These are phyloP conservation scores for Ophiocordyceps camponoti-floridani DNA, from an alignment of 2,329 filamentous ascomycete species.

Conservation along the genomic window DNA sequence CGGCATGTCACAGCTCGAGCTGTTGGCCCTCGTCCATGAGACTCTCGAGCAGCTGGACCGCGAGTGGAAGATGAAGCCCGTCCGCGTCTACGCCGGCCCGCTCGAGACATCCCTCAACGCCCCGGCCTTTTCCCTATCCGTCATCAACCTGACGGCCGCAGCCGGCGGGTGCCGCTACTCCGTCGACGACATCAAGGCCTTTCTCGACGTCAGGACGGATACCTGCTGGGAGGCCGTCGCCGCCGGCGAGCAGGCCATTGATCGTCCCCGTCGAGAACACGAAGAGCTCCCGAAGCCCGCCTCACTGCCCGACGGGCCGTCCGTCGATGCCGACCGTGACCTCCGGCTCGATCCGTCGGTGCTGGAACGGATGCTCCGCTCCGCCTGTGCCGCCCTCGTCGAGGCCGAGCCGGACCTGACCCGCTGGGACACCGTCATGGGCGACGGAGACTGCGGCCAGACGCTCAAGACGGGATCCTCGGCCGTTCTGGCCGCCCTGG, in stretches of 20 bases:
- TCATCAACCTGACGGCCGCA: conserved; percentile 39
- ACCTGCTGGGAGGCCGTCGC: conserved; percentile 35
- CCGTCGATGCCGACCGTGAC: conserved; percentile 20
- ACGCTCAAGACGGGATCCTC: conserved; percentile 35
- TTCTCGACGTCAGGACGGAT: conserved; percentile 47
- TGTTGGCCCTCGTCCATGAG: conserved; percentile 35
- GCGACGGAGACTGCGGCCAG: conserved; percentile 50
- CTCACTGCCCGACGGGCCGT: conserved; percentile 12
- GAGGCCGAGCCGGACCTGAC: conserved; percentile 44
- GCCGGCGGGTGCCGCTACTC: conserved; percentile 26
- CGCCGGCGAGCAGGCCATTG: conserved; percentile 23
- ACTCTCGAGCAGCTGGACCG: conserved; percentile 28
- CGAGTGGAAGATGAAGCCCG: conserved; percentile 29
- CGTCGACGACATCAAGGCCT: conserved; percentile 35
- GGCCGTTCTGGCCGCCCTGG: conserved; percentile 27
- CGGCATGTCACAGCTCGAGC: conserved; percentile 37
- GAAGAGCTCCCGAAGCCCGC: conserved; percentile 24
- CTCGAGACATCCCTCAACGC: conserved; percentile 59
- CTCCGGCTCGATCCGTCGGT: conserved; percentile 30
- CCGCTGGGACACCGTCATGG: conserved; percentile 43
- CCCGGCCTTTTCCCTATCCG: conserved; percentile 49
- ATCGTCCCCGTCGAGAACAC: conserved; percentile 13
- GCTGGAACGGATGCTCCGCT: conserved; percentile 36
- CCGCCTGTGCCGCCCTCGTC: conserved; percentile 32
- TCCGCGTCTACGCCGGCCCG: conserved; percentile 41